Evolutionary conservation across 192 early-diverging fungal species (phyloP), one percentile per base, ranked within the genome.

Genomic region (Fimicolochytrium jonesii): DNA sequence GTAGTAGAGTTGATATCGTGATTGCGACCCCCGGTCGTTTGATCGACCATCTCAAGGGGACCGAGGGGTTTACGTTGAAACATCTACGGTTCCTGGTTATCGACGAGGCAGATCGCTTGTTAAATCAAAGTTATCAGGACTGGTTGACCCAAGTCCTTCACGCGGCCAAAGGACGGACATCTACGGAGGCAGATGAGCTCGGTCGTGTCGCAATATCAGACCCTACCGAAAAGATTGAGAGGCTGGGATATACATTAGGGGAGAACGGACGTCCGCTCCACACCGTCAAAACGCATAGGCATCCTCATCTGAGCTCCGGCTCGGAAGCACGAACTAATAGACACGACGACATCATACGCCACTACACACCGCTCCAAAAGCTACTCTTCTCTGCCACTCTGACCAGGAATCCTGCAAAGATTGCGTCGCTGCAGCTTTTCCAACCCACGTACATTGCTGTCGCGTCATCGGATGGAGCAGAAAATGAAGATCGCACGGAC

Each of bases 371-470:
- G 5, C 64, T 95, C 22, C 93, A 95, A 70, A 97, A 97, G 73
- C 79, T 99, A 2, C 78, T 99, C 15, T 97, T 97, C 63, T 94
- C 92, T 20, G 96, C 96, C 0, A 99, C 96, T 2, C 73, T 99
- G 43, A 94, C 96, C 2, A 80, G 87, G 25, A 90, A 99, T 48
- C 93, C 94, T 3, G 91, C 88, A 63, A 94, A 94, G 58, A 86
- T 99, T 56, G 91, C 93, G 9, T 79, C 83, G 26, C 77, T 99
- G 5, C 81, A 86, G 55, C 77, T 99, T 26, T 70, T 71, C 20
- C 74, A 92, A 47, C 96, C 96, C 11, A 78, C 81, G 35, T 94
- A 92, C 61, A 89, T 99, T 56, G 77, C 89, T 31, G 88, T 93
- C 25, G 69, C 77, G 17, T 67, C 71, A 3, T 68, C 75, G n/a